Evolutionary conservation across 345 rosid genomes (phyloP), one percentile per base, ranked within the genome.

Genomic region (Clarkia xantiana): DNA sequence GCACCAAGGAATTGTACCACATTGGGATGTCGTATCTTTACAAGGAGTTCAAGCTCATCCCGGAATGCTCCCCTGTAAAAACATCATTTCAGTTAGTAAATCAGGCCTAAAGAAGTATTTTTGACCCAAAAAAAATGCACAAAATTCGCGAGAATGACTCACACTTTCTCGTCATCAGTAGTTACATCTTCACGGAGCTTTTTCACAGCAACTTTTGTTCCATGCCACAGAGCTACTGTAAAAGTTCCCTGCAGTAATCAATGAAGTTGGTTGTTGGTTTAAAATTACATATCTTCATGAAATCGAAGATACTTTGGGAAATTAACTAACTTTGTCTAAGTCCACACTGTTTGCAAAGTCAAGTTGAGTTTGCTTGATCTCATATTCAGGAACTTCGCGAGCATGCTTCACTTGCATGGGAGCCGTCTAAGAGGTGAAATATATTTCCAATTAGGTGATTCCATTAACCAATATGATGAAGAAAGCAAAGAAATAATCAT

Each of bases 1-100:
- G 98, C 96, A 57, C 98, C 94, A 60, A 91, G 78, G 69, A 91
- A 91, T 67, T 91, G 98, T 15, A 91, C 93, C 3, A 86, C 93
- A 66, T 91, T 86, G 53, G 94, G 98, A 72, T 91, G 98, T 10
- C 94, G 70, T 52, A 91, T 81, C 76, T 77, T 83, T 76, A 86
- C 96, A 56, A 91, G 84, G 65, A 91, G 71, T 16, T 80, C 94
- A 52, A 91, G 98, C 68, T 90, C 98, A 59, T 90, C 96, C 11
- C 84, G 69, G 47, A 91, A 91, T 52, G 82, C 76, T 45, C 62
- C 75, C 74, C 98, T 91, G 80, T 41, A 29, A 14, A 44, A 19
- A 58, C 41, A 53, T 46, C 44, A n/a, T 41, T 41, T 20, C 36
- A 29, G 62, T 40, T 44, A 49, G 18, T 55, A 50, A 18, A 22